A percentile compares a stretch with the other conserved stretches of the same genome.
Evolutionary conservation across 345 rosid species (phyloP).

Genomic region (Physaria fendleri): DNA sequence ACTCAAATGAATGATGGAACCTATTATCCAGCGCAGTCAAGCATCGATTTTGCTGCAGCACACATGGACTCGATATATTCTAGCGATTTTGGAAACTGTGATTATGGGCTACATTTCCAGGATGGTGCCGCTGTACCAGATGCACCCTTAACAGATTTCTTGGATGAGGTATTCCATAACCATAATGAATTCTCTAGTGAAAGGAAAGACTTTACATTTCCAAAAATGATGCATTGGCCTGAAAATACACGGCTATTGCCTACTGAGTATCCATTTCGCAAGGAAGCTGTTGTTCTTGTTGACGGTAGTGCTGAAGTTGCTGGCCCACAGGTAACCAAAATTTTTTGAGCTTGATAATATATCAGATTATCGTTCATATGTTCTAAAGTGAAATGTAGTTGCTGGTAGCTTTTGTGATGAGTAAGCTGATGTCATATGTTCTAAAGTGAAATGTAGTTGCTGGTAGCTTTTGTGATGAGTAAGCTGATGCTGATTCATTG

Average conservation of each 20-base stretch:
- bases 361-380: too few species aligned
- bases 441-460: neutral
- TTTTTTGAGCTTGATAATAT: too few species aligned
- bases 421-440: neutral
- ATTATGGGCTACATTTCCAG: constrained; percentile 38
- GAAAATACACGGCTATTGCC: constrained; percentile 2
- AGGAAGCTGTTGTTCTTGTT: constrained; percentile 8
- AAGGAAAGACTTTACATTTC: constrained; percentile 26
- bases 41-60: constrained; percentile 29
- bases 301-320: constrained; percentile 27
- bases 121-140: constrained; percentile 59
- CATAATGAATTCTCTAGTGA: constrained; percentile 37
- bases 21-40: constrained; percentile 40
- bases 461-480: neutral
- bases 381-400: neutral
- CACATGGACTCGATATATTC: constrained; percentile 51
- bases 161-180: constrained; percentile 47
- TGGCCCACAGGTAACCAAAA: constrained; percentile 37
- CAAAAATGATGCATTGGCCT: constrained; percentile 30
- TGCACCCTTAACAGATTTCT: constrained; percentile 39
- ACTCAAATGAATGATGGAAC: constrained; percentile 38
- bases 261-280: constrained; percentile 23
- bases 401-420: neutral
- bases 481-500: neutral
- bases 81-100: constrained; percentile 62